A percentile compares a stretch with the other conserved stretches of the same genome.
These are phyloP conservation scores for Podospora appendiculata DNA, from an alignment of 495 filamentous ascomycete species.

Conservation along the genomic window DNA sequence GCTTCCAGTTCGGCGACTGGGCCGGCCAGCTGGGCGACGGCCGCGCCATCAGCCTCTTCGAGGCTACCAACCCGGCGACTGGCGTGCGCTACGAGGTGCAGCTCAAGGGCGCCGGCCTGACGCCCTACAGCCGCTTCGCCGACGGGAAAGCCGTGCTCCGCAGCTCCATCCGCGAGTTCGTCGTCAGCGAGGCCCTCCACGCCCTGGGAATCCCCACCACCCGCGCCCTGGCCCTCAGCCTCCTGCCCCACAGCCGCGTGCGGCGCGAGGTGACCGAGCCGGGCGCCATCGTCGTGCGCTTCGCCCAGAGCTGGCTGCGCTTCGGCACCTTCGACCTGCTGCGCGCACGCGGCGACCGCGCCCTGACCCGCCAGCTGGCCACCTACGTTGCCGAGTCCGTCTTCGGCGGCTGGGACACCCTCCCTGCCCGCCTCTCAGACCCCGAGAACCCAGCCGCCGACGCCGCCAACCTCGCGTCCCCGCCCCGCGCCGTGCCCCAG, in stretches of 20 bases:
- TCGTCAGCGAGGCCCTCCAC: conserved; percentile 82
- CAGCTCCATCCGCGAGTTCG: conserved; percentile 85
- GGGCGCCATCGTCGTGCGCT: conserved; percentile 83
- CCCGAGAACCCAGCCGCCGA: conserved; percentile 29
- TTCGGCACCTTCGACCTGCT: conserved; percentile 93
- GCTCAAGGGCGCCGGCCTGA: conserved; percentile 86
- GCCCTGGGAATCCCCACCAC: conserved; percentile 81
- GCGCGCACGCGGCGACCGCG: conserved; percentile 71
- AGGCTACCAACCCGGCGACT: conserved; percentile 70
- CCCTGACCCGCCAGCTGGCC: conserved; percentile 60
- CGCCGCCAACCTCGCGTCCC: conserved; percentile 20
- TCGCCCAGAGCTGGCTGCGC: conserved; percentile 85
- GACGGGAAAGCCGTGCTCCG: conserved; percentile 92
- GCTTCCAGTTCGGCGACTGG: conserved; percentile 82
- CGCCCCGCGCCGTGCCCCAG: conserved; percentile 40
- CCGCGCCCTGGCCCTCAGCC: conserved; percentile 71
- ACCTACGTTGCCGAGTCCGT: conserved; percentile 82
- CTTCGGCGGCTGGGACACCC: conserved; percentile 71
- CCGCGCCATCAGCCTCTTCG: conserved; percentile 88
- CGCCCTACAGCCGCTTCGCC: conserved; percentile 94
- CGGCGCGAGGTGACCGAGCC: conserved; percentile 80
- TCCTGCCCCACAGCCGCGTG: conserved; percentile 65
- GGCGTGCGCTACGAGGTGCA: conserved; percentile 77
- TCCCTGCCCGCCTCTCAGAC: conserved; percentile 53
- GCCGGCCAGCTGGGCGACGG: conserved; percentile 95